Conservation (phyloP, 108 stramenopile genomes). For the Pseudonitzschia multiseries region DNA sequence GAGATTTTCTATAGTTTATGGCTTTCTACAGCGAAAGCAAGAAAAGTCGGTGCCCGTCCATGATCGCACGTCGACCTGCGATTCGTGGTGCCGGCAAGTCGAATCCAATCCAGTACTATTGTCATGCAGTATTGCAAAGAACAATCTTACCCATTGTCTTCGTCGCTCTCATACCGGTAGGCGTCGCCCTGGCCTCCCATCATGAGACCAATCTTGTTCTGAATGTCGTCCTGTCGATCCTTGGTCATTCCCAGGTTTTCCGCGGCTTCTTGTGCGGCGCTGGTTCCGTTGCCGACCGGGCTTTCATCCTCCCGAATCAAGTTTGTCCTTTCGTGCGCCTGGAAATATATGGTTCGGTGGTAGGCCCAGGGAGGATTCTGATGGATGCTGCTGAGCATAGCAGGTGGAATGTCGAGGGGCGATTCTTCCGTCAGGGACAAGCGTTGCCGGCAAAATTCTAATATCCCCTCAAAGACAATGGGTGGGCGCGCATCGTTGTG, state of each 20-base stretch:
- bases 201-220: conserved; percentile 68
- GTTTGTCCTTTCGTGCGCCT: not conserved
- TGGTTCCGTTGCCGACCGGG: not conserved
- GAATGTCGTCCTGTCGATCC: conserved; percentile 70
- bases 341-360: conserved; percentile 12
- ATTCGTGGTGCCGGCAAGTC: too few relatives aligned
- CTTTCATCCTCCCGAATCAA: not conserved
- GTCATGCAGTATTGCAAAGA: too few relatives aligned
- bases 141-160: not conserved
- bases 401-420: conserved; percentile 44
- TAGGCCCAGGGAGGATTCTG: conserved; percentile 26
- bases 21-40: too few relatives aligned
- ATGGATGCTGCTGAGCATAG: conserved; percentile 46
- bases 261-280: conserved; percentile 22
- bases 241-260: conserved; percentile 72
- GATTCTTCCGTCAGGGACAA: conserved; percentile 55
- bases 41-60: too few relatives aligned
- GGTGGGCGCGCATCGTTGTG: conserved; percentile 86
- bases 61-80: too few relatives aligned
- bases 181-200: conserved; percentile 33
- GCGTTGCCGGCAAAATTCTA: conserved; percentile 80
- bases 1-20: too few relatives aligned
- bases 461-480: conserved; percentile 82
- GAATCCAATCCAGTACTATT: too few relatives aligned
- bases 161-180: not conserved